A percentile compares a stretch with the other conserved stretches of the same genome.
Conservation (phyloP, 78 protist species). For the Ministeria vibrans region DNA sequence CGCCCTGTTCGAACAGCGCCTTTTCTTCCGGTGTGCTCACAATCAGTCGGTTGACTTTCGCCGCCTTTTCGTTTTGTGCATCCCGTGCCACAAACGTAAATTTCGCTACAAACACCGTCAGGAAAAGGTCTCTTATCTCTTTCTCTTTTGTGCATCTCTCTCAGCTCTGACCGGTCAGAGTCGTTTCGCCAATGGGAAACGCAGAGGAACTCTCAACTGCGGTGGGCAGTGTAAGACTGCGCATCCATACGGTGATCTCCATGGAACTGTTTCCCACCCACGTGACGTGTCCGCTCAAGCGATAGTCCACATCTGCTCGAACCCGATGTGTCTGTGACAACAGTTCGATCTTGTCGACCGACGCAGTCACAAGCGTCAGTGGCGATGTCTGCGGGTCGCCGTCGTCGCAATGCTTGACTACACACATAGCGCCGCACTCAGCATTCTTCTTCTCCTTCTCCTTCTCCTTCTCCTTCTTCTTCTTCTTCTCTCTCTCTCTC, state of each 20-base stretch:
- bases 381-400: background rate
- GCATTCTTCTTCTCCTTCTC: too few relatives aligned
- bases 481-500: too few relatives aligned
- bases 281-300: background rate
- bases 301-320: background rate
- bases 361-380: slow-evolving; percentile 16
- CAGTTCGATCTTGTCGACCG: slow-evolving; percentile 7
- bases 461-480: too few relatives aligned
- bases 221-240: too few relatives aligned
- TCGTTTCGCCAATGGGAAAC: too few relatives aligned
- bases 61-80: background rate
- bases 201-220: too few relatives aligned
- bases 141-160: too few relatives aligned
- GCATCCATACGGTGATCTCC: slow-evolving; percentile 1
- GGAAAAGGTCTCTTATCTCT: background rate
- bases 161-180: too few relatives aligned
- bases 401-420: slow-evolving; percentile 18
- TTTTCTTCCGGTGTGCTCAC: background rate
- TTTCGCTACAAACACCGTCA: background rate
- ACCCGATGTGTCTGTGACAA: background rate
- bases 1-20: background rate
- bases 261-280: slow-evolving; percentile 2
- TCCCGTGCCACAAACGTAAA: slow-evolving; percentile 23
- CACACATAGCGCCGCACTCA: too few relatives aligned
- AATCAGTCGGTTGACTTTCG: background rate